Conservation (phyloP, 129 eudicot species). For the Tagetes erecta region DNA sequence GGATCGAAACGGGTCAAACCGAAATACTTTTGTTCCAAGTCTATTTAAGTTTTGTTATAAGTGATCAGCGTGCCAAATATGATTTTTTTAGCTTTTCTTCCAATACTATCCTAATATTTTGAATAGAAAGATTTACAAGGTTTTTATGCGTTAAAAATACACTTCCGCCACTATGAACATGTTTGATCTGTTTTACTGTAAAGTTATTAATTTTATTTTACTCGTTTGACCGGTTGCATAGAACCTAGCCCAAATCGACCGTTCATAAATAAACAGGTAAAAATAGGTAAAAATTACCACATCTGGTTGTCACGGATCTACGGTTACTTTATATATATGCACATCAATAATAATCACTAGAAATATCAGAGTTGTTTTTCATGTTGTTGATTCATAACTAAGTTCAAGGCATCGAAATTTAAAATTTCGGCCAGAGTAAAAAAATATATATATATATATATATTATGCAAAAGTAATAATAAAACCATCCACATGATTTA, state of each 20-base stretch:
- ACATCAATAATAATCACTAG: neutral
- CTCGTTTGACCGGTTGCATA: neutral
- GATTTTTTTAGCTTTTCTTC: neutral
- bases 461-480: constrained; percentile 3
- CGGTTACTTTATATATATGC: constrained; percentile 4
- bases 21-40: neutral
- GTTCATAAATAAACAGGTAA: neutral
- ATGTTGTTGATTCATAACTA: constrained; percentile 8
- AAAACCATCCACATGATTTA: neutral
- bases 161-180: neutral
- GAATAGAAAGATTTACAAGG: neutral
- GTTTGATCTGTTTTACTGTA: neutral
- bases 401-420: neutral
- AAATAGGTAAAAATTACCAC: constrained; percentile 1
- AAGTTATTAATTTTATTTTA: neutral
- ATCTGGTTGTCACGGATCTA: neutral
- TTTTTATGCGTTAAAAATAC: neutral
- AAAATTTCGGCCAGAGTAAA: neutral
- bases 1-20: neutral
- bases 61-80: neutral
- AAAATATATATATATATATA: neutral
- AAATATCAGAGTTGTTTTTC: neutral
- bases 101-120: neutral
- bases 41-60: neutral
- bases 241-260: neutral